Conservation (phyloP, 2,329 filamentous ascomycete genomes). For the Aspergillus tanneri region DNA sequence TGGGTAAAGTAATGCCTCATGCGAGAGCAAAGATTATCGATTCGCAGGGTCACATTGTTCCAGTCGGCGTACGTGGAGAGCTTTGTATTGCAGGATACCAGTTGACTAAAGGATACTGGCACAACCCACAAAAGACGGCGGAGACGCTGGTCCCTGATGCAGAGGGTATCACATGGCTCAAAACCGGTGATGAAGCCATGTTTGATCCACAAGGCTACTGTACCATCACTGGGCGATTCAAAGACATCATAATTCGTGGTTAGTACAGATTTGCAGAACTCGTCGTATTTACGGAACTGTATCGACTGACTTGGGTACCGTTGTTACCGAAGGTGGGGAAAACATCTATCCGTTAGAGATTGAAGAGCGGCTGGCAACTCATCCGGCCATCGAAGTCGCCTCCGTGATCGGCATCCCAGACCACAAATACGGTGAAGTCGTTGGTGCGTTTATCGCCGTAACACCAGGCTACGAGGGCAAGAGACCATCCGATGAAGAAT, state of each 20-base stretch:
- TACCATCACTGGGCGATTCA: conserved; percentile 71
- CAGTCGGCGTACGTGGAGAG: conserved; percentile 68
- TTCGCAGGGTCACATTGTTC: conserved; percentile 60
- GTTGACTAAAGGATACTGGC: conserved; percentile 60
- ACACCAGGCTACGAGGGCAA: conserved; percentile 25
- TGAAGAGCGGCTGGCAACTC: conserved; percentile 67
- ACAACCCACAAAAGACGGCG: conserved; percentile 71
- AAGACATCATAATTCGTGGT: conserved; percentile 76
- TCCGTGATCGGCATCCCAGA: conserved; percentile 70
- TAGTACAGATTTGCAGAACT: conserved; percentile 10
- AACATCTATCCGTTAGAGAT: conserved; percentile 75
- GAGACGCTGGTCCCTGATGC: conserved; percentile 69
- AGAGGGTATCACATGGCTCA: conserved; percentile 58
- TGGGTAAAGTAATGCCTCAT: conserved; percentile 74
- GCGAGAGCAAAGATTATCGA: conserved; percentile 75
- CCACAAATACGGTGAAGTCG: conserved; percentile 70
- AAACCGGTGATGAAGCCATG: conserved; percentile 61
- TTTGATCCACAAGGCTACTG: conserved; percentile 63
- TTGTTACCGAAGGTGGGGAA: conserved; percentile 56
- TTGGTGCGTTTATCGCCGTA: conserved; percentile 59
- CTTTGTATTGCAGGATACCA: conserved; percentile 78
- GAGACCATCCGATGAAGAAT: conserved; percentile 52
- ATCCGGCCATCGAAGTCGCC: conserved; percentile 62
- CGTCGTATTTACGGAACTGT: not conserved
- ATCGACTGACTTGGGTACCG: not conserved